A percentile compares a stretch with the other conserved stretches of the same genome.
Conservation (phyloP, 305 asterid genomes). For the Fraxinus paxiana region DNA sequence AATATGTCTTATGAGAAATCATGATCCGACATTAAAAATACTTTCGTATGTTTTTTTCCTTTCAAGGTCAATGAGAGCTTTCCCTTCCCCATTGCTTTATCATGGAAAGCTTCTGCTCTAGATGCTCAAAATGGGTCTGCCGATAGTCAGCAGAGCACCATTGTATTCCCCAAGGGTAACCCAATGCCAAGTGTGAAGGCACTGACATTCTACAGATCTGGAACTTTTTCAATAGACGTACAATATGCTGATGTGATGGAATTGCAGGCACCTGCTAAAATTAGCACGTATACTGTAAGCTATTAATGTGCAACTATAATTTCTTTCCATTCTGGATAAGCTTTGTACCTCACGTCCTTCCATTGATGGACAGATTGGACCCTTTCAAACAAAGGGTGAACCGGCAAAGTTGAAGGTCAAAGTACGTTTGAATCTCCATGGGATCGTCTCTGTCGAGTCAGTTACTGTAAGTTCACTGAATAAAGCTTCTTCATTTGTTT, state of each 20-base stretch:
- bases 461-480: conserved; percentile 29
- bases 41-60: conserved; percentile 11
- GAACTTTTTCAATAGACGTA: conserved; percentile 64
- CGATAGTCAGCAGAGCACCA: conserved; percentile 69
- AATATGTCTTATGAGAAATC: not conserved
- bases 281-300: conserved; percentile 84
- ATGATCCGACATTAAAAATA: not conserved
- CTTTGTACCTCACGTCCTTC: not conserved
- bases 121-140: conserved; percentile 56
- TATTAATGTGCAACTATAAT: not conserved
- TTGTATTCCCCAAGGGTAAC: conserved; percentile 90
- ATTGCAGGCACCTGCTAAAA: conserved; percentile 73
- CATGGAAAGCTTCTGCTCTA: conserved; percentile 68
- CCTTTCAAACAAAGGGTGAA: not conserved
- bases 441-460: not conserved
- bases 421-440: not conserved
- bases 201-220: conserved; percentile 81
- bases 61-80: conserved; percentile 74
- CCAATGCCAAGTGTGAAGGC: conserved; percentile 89
- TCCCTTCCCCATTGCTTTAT: conserved; percentile 74
- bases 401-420: conserved; percentile 1
- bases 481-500: not conserved
- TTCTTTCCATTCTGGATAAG: not conserved
- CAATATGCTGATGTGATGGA: conserved; percentile 76
- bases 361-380: not conserved